Percentiles rank a stretch among this genome's conserved stretches.
These are phyloP conservation scores for Withania somnifera DNA, from an alignment of 305 asterid species.

Conservation along the genomic window DNA sequence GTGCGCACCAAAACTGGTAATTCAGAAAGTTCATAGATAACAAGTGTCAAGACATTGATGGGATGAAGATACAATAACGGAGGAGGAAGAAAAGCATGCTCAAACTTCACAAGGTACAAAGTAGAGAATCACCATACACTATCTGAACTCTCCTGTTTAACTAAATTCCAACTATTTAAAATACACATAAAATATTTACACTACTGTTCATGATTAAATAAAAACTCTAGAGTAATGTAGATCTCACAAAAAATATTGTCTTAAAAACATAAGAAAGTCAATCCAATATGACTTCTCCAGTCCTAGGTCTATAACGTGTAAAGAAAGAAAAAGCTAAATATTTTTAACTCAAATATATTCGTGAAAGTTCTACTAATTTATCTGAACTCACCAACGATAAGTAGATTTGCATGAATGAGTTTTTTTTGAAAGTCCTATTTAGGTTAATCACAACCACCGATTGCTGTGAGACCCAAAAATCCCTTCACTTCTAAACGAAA, in stretches of 20 bases:
- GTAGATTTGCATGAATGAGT: neutral
- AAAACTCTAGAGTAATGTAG: neutral
- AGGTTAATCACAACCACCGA: too few relatives aligned
- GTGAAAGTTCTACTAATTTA: neutral
- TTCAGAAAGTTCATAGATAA: neutral
- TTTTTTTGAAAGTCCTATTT: too few relatives aligned
- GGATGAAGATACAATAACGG: neutral
- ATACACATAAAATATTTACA: neutral
- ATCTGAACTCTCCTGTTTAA: neutral
- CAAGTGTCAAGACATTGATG: neutral
- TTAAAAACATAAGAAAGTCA: neutral
- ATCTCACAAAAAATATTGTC: neutral
- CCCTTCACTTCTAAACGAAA: too few relatives aligned
- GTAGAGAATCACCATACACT: neutral
- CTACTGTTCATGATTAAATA: neutral
- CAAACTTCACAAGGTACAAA: neutral
- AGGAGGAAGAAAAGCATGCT: slow-evolving; percentile 2
- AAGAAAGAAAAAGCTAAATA: neutral
- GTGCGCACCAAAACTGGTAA: neutral
- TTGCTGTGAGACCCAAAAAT: too few relatives aligned
- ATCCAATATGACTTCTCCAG: neutral
- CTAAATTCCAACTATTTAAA: neutral
- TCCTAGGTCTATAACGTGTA: neutral
- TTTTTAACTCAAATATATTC: neutral
- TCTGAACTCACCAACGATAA: neutral